Evolutionary conservation across 2,329 filamentous ascomycete species (phyloP), one percentile per base, ranked within the genome.

Genomic region (Beauveria caledonica): DNA sequence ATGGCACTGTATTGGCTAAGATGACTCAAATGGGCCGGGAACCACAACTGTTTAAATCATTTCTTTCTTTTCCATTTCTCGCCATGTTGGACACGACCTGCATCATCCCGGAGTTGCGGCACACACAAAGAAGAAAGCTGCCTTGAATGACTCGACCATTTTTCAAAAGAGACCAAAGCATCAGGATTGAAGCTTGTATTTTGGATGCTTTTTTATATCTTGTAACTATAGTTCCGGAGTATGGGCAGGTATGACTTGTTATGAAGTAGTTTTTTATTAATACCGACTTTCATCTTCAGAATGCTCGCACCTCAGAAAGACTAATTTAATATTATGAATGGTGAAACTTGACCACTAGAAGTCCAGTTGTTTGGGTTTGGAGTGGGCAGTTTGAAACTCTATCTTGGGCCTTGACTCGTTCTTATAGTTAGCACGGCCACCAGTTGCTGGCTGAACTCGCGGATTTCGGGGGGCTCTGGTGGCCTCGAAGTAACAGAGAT

Each of bases 1-100:
- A 77, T 95, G 90, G 90, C 78, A 84, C 63, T 89, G 87, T 68
- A 73, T 76, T 56, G 72, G 73, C 52, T 75, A 21, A 55, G 9
- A 36, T 15, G 33, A 36, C 11, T 13, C 33, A 36, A 36, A 36
- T 36, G 33, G 11, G 11, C 33, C 33, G 11, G 33, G 33, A 5
- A 15, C 11, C 3, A 36, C 33, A 36, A 36, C 33, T 13, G 17
- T 50, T 51, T 17, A 11, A 23, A 19, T 33, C 33, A 15, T 36
- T 36, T 5, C 4, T 50, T 33, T 23, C n/a, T 36, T 45, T 56
- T 50, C 19, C 29, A 29, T 42, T 59, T 58, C 51, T 61, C 48
- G 45, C 60, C 54, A 39, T 29, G 25, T 51, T 56, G 39, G 52
- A 57, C n/a, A 56, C 36, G 33, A 60, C 42, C 51, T 54, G 58